Evolutionary conservation across 1,284 basidiomycete species (phyloP), one percentile per base, ranked within the genome.

Genomic region (Cystobasidium slooffiae): DNA sequence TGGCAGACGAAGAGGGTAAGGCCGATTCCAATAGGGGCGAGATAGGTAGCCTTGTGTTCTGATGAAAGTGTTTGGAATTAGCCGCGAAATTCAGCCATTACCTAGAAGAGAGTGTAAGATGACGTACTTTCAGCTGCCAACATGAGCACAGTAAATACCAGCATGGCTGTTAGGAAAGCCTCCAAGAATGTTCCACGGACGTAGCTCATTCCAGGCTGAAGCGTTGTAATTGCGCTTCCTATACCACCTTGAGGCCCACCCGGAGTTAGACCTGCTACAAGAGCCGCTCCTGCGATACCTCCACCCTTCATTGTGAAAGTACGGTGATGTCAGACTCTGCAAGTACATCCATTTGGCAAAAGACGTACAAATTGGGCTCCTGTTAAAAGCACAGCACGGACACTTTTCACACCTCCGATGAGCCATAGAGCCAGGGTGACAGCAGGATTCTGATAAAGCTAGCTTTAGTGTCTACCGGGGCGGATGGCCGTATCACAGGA

Each of bases 11-110:
- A 84, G n/a, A 85, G 79, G 5, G 83, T 81, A 63, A 84, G 81
- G 61, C 85, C 85, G 69, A 86, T 86, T 59, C 83, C 85, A 69
- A 86, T 82, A 3, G 86, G 86, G 1, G 85, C 85, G 22, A 86
- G 81, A 78, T 84, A 85, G 0, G 85, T 86, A 43, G 68, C 58
- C 68, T 65, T 58, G 49, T 68, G 66, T 0, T 78, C 79, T 68
- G 24, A n/a, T n/a, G n/a, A n/a, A n/a, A n/a, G n/a, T n/a, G n/a
- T n/a, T n/a, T n/a, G n/a, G n/a, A n/a, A n/a, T n/a, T n/a, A n/a
- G n/a, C n/a, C n/a, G n/a, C 37, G 31, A 46, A 49, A 24, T 52
- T 4, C 24, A 20, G 3, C 3, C 18, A 20, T 10, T 20, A 10
- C 51, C 22, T 52, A 52, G 7, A 52, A 18, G n/a, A n/a, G n/a